Conservation (phyloP, 371 early-diverging fungal genomes). For the Mortierella sp. region DNA sequence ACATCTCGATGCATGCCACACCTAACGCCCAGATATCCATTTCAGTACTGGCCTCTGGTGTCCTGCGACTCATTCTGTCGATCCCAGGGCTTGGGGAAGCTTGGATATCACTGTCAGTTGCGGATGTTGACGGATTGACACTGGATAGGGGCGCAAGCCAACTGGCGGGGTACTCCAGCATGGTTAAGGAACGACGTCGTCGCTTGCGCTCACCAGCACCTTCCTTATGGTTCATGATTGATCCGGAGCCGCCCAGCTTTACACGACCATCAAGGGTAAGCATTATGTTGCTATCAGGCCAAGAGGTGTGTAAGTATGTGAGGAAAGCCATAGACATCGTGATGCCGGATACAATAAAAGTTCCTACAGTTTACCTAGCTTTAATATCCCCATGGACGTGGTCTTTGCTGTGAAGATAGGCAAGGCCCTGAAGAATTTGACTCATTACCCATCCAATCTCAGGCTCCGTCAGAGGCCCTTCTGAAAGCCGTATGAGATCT, state of each 20-base stretch:
- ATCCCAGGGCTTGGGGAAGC: neutral
- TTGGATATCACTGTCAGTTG: neutral
- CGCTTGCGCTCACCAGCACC: conserved; percentile 64
- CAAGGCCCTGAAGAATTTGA: conserved; percentile 69
- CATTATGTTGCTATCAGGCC: conserved; percentile 69
- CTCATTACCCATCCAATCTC: conserved; percentile 69
- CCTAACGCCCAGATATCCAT: conserved; percentile 78
- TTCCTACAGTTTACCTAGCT: conserved; percentile 59
- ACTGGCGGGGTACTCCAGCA: conserved; percentile 46
- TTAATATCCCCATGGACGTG: conserved; percentile 90
- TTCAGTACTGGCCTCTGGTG: conserved; percentile 56
- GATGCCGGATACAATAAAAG: neutral
- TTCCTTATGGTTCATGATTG: conserved; percentile 66
- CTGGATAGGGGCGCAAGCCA: conserved; percentile 53
- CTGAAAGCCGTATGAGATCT: conserved; percentile 63
- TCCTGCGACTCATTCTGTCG: conserved; percentile 1
- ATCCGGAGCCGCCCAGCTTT: conserved; percentile 82
- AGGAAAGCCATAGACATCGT: neutral
- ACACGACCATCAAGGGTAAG: conserved; percentile 72
- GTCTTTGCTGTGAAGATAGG: conserved; percentile 74
- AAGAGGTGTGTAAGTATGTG: neutral
- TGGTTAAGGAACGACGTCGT: conserved; percentile 51
- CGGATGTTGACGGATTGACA: conserved; percentile 2
- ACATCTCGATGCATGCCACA: conserved; percentile 60
- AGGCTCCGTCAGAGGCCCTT: conserved; percentile 62